Percentiles rank a stretch among this genome's conserved stretches.
Evolutionary conservation across 1,284 basidiomycete genomes (phyloP).

Genomic region (Bjerkandera adusta): DNA sequence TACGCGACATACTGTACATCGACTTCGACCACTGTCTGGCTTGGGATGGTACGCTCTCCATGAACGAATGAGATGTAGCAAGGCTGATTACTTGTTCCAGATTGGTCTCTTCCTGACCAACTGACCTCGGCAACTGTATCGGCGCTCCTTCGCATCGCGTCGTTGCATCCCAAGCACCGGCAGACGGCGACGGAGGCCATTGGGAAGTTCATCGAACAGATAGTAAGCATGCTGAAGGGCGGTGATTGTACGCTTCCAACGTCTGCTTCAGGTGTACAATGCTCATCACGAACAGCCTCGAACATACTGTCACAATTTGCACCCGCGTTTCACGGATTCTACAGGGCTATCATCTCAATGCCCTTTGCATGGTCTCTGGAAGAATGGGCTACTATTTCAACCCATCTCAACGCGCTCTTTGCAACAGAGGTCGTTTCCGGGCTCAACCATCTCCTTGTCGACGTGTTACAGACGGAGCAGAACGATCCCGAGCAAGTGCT

Average conservation of each 20-base stretch:
- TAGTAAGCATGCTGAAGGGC: conserved; percentile 52
- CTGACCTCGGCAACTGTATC: conserved; percentile 75
- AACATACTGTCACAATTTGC: conserved; percentile 73
- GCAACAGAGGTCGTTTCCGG: conserved; percentile 60
- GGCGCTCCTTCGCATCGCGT: conserved; percentile 68
- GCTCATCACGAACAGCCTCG: conserved; percentile 44
- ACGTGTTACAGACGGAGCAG: conserved; percentile 57
- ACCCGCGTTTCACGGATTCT: conserved; percentile 84
- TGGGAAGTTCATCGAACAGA: conserved; percentile 55
- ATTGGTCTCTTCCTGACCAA: conserved; percentile 82
- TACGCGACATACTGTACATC: conserved; percentile 67
- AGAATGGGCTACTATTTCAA: conserved; percentile 65
- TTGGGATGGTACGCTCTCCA: conserved; percentile 61
- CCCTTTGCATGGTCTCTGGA: conserved; percentile 70
- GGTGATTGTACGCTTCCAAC: conserved; percentile 47
- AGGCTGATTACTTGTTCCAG: conserved; percentile 31
- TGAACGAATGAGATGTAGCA: neutral
- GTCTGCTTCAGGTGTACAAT: neutral
- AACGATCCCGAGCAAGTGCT: conserved; percentile 48
- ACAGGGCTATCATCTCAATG: conserved; percentile 80
- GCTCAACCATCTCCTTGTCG: conserved; percentile 64
- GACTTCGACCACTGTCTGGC: conserved; percentile 76
- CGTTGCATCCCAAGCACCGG: conserved; percentile 46
- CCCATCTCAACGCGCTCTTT: conserved; percentile 55
- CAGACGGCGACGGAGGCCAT: conserved; percentile 54